Percentiles rank a stretch among this genome's conserved stretches.
These are phyloP conservation scores for Russula virescens DNA, from an alignment of 768 basidiomycete genomes.

Conservation along the genomic window DNA sequence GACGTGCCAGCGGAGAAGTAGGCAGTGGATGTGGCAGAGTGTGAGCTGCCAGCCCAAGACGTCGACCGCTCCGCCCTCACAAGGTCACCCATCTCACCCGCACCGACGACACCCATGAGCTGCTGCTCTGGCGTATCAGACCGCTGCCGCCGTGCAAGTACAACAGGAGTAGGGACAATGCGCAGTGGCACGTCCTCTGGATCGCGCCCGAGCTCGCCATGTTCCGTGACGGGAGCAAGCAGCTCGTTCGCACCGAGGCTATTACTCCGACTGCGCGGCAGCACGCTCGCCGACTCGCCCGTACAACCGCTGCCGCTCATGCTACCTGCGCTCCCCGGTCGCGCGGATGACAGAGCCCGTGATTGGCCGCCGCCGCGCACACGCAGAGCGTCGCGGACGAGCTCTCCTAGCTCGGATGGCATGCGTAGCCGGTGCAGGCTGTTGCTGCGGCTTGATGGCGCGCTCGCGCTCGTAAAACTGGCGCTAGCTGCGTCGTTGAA, in stretches of 20 bases:
- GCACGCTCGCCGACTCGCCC: neutral
- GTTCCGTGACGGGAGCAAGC: conserved; percentile 23
- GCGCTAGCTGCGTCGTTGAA: conserved; percentile 14
- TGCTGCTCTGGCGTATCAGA: conserved; percentile 1
- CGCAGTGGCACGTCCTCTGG: neutral
- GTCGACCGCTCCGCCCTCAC: neutral
- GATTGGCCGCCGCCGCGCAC: neutral
- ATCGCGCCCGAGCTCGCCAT: conserved; percentile 11
- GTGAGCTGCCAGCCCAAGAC: conserved; percentile 10
- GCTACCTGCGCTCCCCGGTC: conserved; percentile 5
- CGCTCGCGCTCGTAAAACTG: conserved; percentile 13
- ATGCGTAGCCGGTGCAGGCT: conserved; percentile 14
- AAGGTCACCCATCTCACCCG: conserved; percentile 14
- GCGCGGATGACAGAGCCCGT: neutral
- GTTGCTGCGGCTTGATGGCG: conserved; percentile 17
- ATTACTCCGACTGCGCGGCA: conserved; percentile 17
- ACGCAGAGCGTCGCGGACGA: conserved; percentile 12
- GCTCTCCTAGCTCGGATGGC: conserved; percentile 21
- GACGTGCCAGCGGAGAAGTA: conserved; percentile 7
- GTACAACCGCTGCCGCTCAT: neutral
- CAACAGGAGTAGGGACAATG: neutral
- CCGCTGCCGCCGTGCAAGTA: neutral
- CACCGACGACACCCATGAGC: neutral
- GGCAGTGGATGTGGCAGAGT: neutral
- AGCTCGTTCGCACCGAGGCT: conserved; percentile 18